Evolutionary conservation across 2,329 filamentous ascomycete genomes (phyloP).

Genomic region (Exophiala phaeomuriformis): DNA sequence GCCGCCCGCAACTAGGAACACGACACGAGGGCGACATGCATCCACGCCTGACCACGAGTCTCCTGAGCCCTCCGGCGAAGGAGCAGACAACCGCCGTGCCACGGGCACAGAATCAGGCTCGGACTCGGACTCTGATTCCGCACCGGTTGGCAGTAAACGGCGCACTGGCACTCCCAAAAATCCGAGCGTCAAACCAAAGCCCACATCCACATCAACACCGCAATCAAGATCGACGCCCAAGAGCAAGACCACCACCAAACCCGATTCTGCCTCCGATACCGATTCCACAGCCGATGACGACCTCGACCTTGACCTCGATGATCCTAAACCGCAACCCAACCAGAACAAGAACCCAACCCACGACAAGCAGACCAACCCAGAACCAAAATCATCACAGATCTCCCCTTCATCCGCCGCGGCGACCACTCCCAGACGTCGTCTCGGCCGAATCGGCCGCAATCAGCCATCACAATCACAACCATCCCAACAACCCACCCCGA

Average conservation of each 20-base stretch:
- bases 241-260: conserved; percentile 19
- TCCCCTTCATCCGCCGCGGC: not conserved
- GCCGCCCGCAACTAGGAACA: too few relatives aligned
- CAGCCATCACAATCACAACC: not conserved
- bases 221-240: conserved; percentile 3
- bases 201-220: too few relatives aligned
- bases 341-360: not conserved
- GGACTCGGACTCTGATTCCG: too few relatives aligned
- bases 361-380: not conserved
- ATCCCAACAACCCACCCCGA: too few relatives aligned
- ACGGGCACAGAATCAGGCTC: too few relatives aligned
- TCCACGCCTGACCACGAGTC: too few relatives aligned
- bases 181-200: not conserved
- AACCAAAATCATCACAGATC: not conserved
- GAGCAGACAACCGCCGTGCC: too few relatives aligned
- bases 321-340: not conserved
- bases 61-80: too few relatives aligned
- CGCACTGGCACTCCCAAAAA: too few relatives aligned
- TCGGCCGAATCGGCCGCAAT: not conserved
- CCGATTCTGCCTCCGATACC: conserved; percentile 21
- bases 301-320: conserved; percentile 5
- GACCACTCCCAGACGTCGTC: not conserved
- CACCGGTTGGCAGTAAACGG: too few relatives aligned
- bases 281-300: conserved; percentile 4
- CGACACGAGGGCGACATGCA: too few relatives aligned